phyloP scores from a whole-genome alignment of 1,284 basidiomycete genomes.

The Irpex rosettiformis region DNA sequence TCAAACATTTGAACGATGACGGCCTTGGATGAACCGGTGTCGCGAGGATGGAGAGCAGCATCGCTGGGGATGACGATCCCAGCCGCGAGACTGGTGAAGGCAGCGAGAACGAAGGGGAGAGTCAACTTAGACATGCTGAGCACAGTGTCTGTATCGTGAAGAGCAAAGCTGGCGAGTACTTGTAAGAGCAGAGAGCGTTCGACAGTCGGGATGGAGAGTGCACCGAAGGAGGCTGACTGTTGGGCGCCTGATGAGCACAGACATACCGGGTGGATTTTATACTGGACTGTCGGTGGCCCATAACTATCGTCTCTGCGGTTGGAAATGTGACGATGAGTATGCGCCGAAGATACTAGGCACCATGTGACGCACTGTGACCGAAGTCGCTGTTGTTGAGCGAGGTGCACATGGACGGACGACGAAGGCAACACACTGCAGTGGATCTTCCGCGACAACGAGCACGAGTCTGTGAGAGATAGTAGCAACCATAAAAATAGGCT shows the following conservation, averaged over 20 bases:
- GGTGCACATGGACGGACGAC: not conserved
- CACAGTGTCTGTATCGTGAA: not conserved
- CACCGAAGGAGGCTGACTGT: not conserved
- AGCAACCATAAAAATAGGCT: not conserved
- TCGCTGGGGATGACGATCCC: not conserved
- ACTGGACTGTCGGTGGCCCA: not conserved
- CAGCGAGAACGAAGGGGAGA: not conserved
- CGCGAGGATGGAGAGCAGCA: constrained; percentile 4
- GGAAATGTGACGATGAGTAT: not conserved
- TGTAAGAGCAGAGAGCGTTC: too few relatives aligned
- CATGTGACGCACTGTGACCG: too few relatives aligned
- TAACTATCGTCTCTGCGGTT: not conserved
- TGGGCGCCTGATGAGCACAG: not conserved
- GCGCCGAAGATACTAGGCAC: too few relatives aligned
- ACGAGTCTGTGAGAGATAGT: not conserved
- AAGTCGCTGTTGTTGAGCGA: too few relatives aligned
- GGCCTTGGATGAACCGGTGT: constrained; percentile 16
- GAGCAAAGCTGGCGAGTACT: not conserved
- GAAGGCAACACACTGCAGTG: not conserved
- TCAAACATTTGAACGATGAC: constrained; percentile 34
- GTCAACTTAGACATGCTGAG: not conserved
- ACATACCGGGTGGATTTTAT: not conserved
- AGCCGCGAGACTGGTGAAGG: not conserved
- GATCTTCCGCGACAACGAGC: not conserved
- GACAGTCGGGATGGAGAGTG: not conserved